phyloP scores from a whole-genome alignment of 2,329 filamentous ascomycete species.

The Scleromitrula shiraiana region DNA sequence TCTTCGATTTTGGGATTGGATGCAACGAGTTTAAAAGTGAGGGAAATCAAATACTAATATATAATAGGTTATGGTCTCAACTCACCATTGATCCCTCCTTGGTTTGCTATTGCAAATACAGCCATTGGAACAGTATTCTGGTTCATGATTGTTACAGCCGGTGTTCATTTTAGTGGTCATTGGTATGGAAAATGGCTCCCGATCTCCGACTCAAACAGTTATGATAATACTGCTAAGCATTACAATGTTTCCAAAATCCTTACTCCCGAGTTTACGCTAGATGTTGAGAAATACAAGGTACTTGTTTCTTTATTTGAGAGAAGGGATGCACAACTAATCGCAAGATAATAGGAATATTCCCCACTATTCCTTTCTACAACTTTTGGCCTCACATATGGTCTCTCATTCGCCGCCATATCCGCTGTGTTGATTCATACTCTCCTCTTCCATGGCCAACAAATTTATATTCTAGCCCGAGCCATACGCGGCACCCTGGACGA shows the following conservation, averaged over 20 bases:
- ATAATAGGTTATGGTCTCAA: constrained; percentile 35
- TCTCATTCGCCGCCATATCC: constrained; percentile 65
- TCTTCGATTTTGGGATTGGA: too few relatives aligned
- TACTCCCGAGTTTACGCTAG: constrained; percentile 62
- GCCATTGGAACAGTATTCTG: constrained; percentile 59
- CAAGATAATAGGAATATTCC: constrained; percentile 58
- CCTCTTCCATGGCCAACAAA: constrained; percentile 58
- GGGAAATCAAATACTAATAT: constrained; percentile 55
- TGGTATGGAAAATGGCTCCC: constrained; percentile 60
- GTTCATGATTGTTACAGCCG: constrained; percentile 49
- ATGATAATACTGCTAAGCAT: constrained; percentile 52
- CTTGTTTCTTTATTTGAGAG: constrained; percentile 53
- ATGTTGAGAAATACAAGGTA: constrained; percentile 57
- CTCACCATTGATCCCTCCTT: constrained; percentile 55
- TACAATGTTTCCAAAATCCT: constrained; percentile 55
- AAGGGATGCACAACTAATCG: constrained; percentile 19
- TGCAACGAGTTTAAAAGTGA: too few relatives aligned
- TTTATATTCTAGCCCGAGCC: constrained; percentile 57
- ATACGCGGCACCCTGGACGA: constrained; percentile 39
- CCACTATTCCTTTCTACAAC: constrained; percentile 68
- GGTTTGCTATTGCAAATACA: constrained; percentile 68
- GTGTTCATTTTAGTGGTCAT: constrained; percentile 58
- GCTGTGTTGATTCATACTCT: constrained; percentile 60
- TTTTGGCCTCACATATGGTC: constrained; percentile 60
- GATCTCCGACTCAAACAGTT: constrained; percentile 51